Evolutionary conservation across 768 basidiomycete species (phyloP), one percentile per base, ranked within the genome.

Genomic region (Mrakia hoshinonis): DNA sequence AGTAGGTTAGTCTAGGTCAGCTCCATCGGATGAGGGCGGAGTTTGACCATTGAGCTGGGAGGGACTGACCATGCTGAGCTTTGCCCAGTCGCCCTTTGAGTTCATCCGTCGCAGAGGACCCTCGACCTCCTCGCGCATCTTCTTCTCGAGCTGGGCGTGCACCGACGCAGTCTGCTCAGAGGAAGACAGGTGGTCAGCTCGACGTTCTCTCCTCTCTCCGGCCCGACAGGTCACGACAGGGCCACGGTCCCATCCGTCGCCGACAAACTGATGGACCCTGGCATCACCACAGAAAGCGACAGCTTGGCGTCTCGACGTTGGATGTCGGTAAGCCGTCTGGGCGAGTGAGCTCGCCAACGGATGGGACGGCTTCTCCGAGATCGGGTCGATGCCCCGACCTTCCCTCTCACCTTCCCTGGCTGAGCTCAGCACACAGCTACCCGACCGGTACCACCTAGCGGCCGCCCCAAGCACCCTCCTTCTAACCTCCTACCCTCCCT

Each of bases 101-200:
- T 76, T 74, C 62, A 81, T 69, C 31, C 77, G 76, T 38, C 78
- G 74, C 31, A 81, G 38, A 1, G 79, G 77, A 18, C 75, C 73
- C 55, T 79, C 77, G 63, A 79, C 78, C 63, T 80, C 80, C 4
- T 76, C 75, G 7, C 65, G 43, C n/a, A 81, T 73, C 52, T 55
- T 64, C 38, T 61, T 60, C 52, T 60, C 66, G 18, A 73, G 36
- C 26, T 31, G 26, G 2, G 72, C 22, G 49, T 73, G 72, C 11
- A 52, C 49, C 20, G 65, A 63, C 10, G 48, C 64, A 22, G 70
- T 64, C 70, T 72, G 47, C 26, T 18, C 31, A 36, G 15, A 29
- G 24, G 18, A 67, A 39, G 51, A 36, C 2, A 38, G n/a, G 38
- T 39, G 18, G 36, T 31, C 12, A 60, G 7, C 29, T 34, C 22